Evolutionary conservation across 2,329 filamentous ascomycete genomes (phyloP).

Genomic region (Aspergillus nomiae): DNA sequence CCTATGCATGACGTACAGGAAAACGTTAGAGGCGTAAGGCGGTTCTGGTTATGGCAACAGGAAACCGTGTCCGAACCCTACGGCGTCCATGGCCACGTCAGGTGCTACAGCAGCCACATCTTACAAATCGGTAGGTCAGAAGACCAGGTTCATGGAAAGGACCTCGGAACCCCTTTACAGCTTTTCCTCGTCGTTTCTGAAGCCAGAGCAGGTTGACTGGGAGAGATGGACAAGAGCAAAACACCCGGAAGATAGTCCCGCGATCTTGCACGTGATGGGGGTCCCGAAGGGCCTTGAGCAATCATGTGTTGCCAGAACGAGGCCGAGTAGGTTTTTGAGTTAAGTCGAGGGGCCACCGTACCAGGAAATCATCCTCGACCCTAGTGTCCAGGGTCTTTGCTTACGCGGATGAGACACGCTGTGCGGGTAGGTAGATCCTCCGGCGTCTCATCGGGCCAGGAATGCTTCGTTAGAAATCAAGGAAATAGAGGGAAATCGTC

Average conservation of each 20-base stretch:
- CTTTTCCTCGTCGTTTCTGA: background rate
- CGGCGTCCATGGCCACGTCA: background rate
- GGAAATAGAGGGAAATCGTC: background rate
- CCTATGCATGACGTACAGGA: conserved; percentile 23
- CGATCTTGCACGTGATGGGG: background rate
- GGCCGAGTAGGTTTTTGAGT: background rate
- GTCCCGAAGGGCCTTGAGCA: background rate
- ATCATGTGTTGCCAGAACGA: background rate
- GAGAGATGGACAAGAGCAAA: too few relatives aligned
- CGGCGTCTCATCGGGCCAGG: background rate
- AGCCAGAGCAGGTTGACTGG: background rate
- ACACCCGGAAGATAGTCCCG: conserved; percentile 4
- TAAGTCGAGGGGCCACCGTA: background rate
- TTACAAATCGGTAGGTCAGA: background rate
- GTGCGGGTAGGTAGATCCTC: background rate
- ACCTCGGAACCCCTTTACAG: background rate
- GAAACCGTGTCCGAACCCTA: conserved; percentile 20
- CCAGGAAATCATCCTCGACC: background rate
- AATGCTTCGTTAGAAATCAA: background rate
- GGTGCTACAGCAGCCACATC: conserved; percentile 4
- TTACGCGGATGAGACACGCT: background rate
- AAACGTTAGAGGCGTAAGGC: conserved; percentile 17
- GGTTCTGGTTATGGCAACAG: conserved; percentile 7
- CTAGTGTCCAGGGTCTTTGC: background rate
- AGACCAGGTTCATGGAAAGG: background rate